Evolutionary conservation across 306 rosid species (phyloP).

Genomic region (Cicer arietinum): DNA sequence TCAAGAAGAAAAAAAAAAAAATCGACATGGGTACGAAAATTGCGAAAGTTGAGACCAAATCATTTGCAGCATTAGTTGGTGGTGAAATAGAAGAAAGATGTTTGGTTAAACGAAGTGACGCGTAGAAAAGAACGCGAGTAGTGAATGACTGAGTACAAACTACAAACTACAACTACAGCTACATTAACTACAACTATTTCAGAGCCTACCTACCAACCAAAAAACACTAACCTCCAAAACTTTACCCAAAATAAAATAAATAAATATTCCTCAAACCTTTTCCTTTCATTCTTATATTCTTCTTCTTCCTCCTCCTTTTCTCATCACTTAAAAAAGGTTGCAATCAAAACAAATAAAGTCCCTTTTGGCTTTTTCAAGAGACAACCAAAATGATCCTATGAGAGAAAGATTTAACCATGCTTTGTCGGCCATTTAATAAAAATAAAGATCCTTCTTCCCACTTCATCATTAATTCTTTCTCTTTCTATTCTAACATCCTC

Average conservation of each 20-base stretch:
- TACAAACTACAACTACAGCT: too few relatives aligned
- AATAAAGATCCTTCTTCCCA: slow-evolving; percentile 36
- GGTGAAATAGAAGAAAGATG: too few relatives aligned
- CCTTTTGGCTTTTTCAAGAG: slow-evolving; percentile 27
- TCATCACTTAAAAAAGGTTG: slow-evolving; percentile 40
- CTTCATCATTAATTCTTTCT: slow-evolving; percentile 29
- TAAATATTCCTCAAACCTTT: slow-evolving; percentile 10
- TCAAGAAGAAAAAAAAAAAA: too few relatives aligned
- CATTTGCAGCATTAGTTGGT: too few relatives aligned
- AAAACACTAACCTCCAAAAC: background rate
- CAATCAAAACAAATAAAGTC: slow-evolving; percentile 7
- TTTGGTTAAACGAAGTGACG: too few relatives aligned
- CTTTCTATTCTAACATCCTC: slow-evolving; percentile 3
- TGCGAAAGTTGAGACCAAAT: too few relatives aligned
- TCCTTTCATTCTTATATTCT: background rate
- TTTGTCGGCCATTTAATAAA: slow-evolving; percentile 72
- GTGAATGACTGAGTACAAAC: too few relatives aligned
- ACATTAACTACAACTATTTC: background rate
- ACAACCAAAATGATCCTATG: slow-evolving; percentile 35
- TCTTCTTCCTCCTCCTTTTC: slow-evolving; percentile 6
- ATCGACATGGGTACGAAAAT: too few relatives aligned
- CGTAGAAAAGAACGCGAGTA: too few relatives aligned
- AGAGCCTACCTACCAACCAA: slow-evolving; percentile 8
- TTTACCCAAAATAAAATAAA: slow-evolving; percentile 2
- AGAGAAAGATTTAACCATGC: slow-evolving; percentile 59